These are phyloP conservation scores for Circinella umbellata DNA, from an alignment of 371 early-diverging fungal genomes.

Conservation along the genomic window DNA sequence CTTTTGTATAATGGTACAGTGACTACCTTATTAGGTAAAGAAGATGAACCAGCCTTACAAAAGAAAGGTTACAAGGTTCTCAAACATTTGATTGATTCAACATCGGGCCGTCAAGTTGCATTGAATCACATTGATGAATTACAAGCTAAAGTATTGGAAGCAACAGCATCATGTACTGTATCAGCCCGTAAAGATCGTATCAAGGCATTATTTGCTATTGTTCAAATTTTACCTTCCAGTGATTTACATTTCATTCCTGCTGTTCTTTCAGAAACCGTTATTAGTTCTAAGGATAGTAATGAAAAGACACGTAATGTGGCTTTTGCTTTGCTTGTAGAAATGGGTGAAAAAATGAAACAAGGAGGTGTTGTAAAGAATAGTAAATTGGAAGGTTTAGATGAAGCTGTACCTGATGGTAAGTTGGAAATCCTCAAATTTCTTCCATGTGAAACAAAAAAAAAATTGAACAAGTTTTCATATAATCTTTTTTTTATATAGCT, in stretches of 20 bases:
- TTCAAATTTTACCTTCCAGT: conserved; percentile 58
- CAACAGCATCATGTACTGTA: conserved; percentile 56
- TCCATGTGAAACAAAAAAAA: background rate
- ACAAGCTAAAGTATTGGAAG: conserved; percentile 56
- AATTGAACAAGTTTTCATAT: background rate
- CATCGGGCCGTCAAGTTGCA: conserved; percentile 52
- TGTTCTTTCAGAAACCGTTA: conserved; percentile 87
- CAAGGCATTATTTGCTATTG: conserved; percentile 56
- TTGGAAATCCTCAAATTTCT: background rate
- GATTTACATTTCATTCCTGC: conserved; percentile 87
- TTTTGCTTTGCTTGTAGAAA: conserved; percentile 83
- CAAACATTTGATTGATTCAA: conserved; percentile 59
- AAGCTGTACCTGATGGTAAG: conserved; percentile 50
- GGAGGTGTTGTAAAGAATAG: conserved; percentile 69
- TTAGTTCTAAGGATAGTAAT: conserved; percentile 91
- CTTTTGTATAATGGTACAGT: conserved; percentile 62
- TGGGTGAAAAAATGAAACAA: conserved; percentile 88
- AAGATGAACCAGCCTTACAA: conserved; percentile 79
- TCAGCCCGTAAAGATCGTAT: conserved; percentile 78
- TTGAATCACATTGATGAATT: conserved; percentile 51
- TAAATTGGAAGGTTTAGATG: conserved; percentile 62
- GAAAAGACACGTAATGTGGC: conserved; percentile 87
- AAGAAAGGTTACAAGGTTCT: conserved; percentile 95
- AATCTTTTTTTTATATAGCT: conserved; percentile 16
- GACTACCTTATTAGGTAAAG: conserved; percentile 59